These are phyloP conservation scores for Pyrenophora tritici-repentis DNA, from an alignment of 2,329 filamentous ascomycete genomes.

Conservation along the genomic window DNA sequence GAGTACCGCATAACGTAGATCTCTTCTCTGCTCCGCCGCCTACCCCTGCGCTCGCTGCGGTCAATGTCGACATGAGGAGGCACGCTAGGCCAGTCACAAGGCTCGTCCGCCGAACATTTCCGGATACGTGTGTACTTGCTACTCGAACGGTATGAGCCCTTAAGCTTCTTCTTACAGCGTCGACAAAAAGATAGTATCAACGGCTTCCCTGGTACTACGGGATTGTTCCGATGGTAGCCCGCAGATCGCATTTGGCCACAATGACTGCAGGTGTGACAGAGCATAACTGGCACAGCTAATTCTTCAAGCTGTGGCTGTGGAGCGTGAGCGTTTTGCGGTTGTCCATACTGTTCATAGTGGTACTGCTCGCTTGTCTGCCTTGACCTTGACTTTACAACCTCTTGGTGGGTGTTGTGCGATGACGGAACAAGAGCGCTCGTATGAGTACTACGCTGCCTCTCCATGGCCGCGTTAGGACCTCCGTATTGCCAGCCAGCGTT, in stretches of 20 bases:
- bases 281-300: constrained; percentile 28
- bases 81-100: constrained; percentile 35
- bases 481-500: constrained; percentile 26
- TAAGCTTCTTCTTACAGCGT: constrained; percentile 38
- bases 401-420: constrained; percentile 12
- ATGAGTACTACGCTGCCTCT: constrained; percentile 4
- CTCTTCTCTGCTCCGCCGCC: constrained; percentile 28
- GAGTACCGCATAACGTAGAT: constrained; percentile 23
- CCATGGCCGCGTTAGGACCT: constrained; percentile 14
- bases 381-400: constrained; percentile 16
- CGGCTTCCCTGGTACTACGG: constrained; percentile 41
- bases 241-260: constrained; percentile 43
- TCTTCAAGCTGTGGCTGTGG: constrained; percentile 19
- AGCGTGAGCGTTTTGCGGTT: constrained; percentile 11
- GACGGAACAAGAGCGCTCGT: constrained; percentile 19
- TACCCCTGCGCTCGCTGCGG: constrained; percentile 28
- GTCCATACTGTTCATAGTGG: constrained; percentile 21
- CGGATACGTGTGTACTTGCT: constrained; percentile 27
- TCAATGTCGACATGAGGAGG: constrained; percentile 24
- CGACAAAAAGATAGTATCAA: constrained; percentile 33
- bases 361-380: constrained; percentile 23
- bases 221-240: constrained; percentile 43
- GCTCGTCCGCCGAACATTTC: constrained; percentile 29
- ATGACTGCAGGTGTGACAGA: constrained; percentile 44
- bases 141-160: constrained; percentile 14